Conservation (phyloP, 1,139 yeast genomes). For the Candida sojae region DNA sequence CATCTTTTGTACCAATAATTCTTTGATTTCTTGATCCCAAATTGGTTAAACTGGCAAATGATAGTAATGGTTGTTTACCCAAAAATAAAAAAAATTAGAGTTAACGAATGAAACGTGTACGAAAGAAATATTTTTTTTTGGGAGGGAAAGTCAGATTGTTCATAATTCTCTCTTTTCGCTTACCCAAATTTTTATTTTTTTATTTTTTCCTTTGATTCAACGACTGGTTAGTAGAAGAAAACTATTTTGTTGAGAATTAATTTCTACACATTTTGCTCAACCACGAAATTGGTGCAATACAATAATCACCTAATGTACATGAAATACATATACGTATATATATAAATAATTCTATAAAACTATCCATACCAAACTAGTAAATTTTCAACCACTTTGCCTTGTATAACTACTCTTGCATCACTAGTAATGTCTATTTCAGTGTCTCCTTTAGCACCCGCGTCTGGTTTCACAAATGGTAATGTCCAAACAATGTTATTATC, state of each 20-base stretch:
- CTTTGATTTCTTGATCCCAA: not conserved
- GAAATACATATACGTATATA: not conserved
- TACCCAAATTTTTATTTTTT: not conserved
- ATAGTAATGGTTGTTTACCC: too few species aligned
- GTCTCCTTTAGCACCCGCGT: constrained; percentile 8
- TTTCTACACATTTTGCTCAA: too few species aligned
- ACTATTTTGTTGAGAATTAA: not conserved
- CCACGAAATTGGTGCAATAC: too few species aligned
- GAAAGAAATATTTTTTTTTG: not conserved
- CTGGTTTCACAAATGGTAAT: constrained; percentile 20
- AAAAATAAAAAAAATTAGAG: not conserved
- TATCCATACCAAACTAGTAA: constrained; percentile 27
- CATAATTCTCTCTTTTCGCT: not conserved
- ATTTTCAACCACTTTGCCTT: constrained; percentile 40
- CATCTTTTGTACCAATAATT: constrained; percentile 17
- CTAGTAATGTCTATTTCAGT: constrained; percentile 20
- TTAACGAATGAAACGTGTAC: not conserved
- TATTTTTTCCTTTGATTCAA: not conserved
- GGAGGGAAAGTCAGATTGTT: not conserved
- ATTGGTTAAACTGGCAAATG: not conserved
- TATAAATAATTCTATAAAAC: not conserved
- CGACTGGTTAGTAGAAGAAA: not conserved
- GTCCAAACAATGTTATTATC: constrained; percentile 31
- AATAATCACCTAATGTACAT: not conserved
- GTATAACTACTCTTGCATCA: constrained; percentile 30